Conservation (phyloP, 805 yeast genomes). For the Teunomyces tritomae region DNA sequence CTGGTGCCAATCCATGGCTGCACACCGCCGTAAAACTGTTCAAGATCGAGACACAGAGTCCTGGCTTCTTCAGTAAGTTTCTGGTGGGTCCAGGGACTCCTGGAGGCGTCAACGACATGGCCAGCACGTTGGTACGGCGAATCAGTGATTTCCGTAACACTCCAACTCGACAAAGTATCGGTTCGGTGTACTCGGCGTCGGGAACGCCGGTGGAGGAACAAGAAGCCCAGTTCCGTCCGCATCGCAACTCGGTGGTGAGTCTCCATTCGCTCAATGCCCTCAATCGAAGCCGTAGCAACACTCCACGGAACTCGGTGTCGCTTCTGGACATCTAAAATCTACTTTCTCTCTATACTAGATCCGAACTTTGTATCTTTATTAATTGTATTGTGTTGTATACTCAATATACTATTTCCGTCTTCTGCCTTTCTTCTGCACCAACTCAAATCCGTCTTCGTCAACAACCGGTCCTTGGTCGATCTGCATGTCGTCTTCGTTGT, state of each 20-base stretch:
- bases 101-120: slow-evolving; percentile 44
- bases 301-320: slow-evolving; percentile 37
- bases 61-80: slow-evolving; percentile 18
- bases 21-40: slow-evolving; percentile 51
- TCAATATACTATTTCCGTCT: slow-evolving; percentile 19
- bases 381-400: neutral
- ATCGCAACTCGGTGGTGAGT: slow-evolving; percentile 32
- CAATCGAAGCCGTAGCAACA: slow-evolving; percentile 33
- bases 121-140: slow-evolving; percentile 47
- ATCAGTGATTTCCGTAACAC: slow-evolving; percentile 42
- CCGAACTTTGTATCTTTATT: too few species aligned
- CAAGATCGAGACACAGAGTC: slow-evolving; percentile 30
- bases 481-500: slow-evolving; percentile 24
- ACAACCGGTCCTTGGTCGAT: slow-evolving; percentile 57
- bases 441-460: slow-evolving; percentile 93
- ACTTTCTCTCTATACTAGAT: too few species aligned
- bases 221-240: slow-evolving; percentile 18
- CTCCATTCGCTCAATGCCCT: slow-evolving; percentile 40
- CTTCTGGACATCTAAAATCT: too few species aligned
- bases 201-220: slow-evolving; percentile 32
- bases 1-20: slow-evolving; percentile 51
- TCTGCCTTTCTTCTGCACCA: slow-evolving; percentile 71
- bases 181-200: slow-evolving; percentile 19
- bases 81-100: slow-evolving; percentile 28
- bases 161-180: slow-evolving; percentile 24